phyloP scores from a whole-genome alignment of 2,329 filamentous ascomycete species.

The Aspergillus viridinutans region DNA sequence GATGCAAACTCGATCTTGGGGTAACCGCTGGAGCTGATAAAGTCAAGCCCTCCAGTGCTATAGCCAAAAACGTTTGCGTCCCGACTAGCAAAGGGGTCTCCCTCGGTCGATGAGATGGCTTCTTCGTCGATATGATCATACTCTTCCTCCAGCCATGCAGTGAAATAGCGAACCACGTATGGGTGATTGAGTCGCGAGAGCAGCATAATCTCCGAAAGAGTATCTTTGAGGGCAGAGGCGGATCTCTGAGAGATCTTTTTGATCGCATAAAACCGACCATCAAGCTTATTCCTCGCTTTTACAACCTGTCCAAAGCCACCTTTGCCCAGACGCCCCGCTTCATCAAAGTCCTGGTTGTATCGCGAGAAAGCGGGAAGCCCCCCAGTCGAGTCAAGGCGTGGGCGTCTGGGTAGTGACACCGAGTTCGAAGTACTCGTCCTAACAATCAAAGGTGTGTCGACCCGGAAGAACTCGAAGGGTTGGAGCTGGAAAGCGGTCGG shows the following conservation, averaged over 20 bases:
- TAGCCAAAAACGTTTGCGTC: conserved; percentile 50
- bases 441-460: conserved; percentile 35
- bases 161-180: conserved; percentile 83
- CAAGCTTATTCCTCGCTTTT: conserved; percentile 88
- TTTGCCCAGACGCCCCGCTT: conserved; percentile 82
- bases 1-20: conserved; percentile 73
- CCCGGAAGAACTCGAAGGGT: conserved; percentile 48
- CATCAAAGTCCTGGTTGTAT: conserved; percentile 84
- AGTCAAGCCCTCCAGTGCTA: conserved; percentile 81
- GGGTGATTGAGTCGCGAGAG: conserved; percentile 92
- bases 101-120: conserved; percentile 49
- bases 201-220: conserved; percentile 80
- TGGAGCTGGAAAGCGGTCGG: conserved; percentile 74
- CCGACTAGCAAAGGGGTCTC: conserved; percentile 43
- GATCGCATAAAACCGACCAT: conserved; percentile 89
- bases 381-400: conserved; percentile 60
- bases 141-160: conserved; percentile 84
- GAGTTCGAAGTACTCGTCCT: conserved; percentile 41
- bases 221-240: conserved; percentile 56
- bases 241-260: conserved; percentile 91
- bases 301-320: conserved; percentile 96
- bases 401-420: conserved; percentile 45
- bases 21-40: conserved; percentile 81
- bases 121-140: conserved; percentile 39
- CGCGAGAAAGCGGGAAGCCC: conserved; percentile 59